Conservation (phyloP, 2,329 filamentous ascomycete genomes). For the Trichoderma aggressivum region DNA sequence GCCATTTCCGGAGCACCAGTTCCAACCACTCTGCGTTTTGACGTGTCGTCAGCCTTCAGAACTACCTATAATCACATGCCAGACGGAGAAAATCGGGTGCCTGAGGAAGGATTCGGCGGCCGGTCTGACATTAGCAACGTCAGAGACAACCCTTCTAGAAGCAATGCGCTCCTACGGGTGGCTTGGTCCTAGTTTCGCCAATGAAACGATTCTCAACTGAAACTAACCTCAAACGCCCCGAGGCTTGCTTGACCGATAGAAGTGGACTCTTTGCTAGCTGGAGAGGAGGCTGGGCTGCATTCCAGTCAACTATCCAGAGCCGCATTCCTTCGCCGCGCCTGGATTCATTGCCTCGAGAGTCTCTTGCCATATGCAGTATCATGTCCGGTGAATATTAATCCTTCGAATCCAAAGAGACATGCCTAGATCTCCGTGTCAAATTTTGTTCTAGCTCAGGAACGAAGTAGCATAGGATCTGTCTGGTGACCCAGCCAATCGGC, state of each 20-base stretch:
- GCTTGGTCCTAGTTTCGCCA: neutral
- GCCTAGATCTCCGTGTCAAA: neutral
- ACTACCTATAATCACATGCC: neutral
- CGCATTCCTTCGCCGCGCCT: neutral
- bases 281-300: neutral
- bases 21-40: neutral
- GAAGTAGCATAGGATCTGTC: neutral
- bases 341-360: neutral
- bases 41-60: neutral
- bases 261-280: neutral
- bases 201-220: neutral
- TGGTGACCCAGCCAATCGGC: neutral
- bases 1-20: neutral
- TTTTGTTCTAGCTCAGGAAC: neutral
- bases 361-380: neutral
- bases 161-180: neutral
- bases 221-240: neutral
- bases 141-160: neutral
- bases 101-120: neutral
- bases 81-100: neutral
- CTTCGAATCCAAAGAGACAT: neutral
- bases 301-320: neutral
- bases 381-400: neutral
- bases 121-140: neutral
- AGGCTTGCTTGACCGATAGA: neutral